Evolutionary conservation across 352 stramenopile species (phyloP), one percentile per base, ranked within the genome.

Genomic region (Phytophthora europaea): DNA sequence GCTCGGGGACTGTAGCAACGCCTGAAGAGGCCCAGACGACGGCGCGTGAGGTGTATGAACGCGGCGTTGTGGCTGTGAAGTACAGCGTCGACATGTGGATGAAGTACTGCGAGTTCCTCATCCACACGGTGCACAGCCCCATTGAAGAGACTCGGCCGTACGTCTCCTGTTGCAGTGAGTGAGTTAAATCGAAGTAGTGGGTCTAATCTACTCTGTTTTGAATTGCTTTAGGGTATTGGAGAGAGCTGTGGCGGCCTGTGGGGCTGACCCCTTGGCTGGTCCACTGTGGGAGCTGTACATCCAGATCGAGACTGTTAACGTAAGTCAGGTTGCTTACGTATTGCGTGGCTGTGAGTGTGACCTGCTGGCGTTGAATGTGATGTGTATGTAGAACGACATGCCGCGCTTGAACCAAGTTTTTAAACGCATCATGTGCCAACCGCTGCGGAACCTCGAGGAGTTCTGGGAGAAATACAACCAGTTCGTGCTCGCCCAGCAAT

Each of bases 391-490:
- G 88, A 94, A 94, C 67, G 83, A 94, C 58, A 94, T 94, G 88
- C 61, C 88, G 8, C 85, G 88, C 9, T 67, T 94, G 28, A 94
- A 94, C 64, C 73, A 90, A 71, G 83, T 94, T 57, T 94, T 94
- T 56, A 93, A 93, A 78, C 85, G 85, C 50, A 89, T 93, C 33
- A 87, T 94, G 79, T 36, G 84, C 20, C 80, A 91, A 26, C 86
- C 88, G 38, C 61, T 94, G 62, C 88, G 81, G 47, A 94, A 94
- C 69, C 67, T 94, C 38, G 88, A 93, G 18, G 88, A 94, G 53
- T 93, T 94, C 22, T 94, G 88, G 88, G 88, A 94, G 43, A 93
- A 92, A 62, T 94, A 94, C 73, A 94, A 94, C 69, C 85, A 93
- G 61, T 94, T 93, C 72, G 86, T 94, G 22, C 61, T 94, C 20